Conservation (phyloP, 116 monocot genomes). For the Thalassia testudinum region DNA sequence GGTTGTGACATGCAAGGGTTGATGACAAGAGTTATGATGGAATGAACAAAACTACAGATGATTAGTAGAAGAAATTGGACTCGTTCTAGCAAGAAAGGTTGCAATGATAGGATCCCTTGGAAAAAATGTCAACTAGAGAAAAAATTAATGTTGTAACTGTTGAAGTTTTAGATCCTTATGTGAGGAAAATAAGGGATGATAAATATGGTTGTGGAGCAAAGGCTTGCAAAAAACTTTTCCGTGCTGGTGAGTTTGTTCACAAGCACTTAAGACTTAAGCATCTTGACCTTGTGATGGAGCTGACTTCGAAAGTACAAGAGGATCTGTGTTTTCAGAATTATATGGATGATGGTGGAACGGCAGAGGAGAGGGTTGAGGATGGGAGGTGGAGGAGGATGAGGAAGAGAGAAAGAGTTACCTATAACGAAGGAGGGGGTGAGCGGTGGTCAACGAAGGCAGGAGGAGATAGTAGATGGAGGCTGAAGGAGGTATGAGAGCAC, state of each 20-base stretch:
- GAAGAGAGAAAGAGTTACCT: too few relatives aligned
- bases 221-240: slow-evolving; percentile 96
- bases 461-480: too few relatives aligned
- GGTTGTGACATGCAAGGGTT: slow-evolving; percentile 71
- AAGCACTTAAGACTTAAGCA: slow-evolving; percentile 98
- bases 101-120: slow-evolving; percentile 67
- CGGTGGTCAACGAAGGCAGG: too few relatives aligned
- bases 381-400: too few relatives aligned
- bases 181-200: slow-evolving; percentile 98
- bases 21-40: slow-evolving; percentile 48
- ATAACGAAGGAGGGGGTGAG: too few relatives aligned
- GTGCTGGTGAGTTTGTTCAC: slow-evolving; percentile 97
- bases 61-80: slow-evolving; percentile 95
- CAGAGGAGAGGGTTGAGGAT: too few relatives aligned
- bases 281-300: slow-evolving; percentile 68
- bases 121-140: slow-evolving; percentile 71
- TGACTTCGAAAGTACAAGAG: slow-evolving; percentile 83
- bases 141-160: slow-evolving; percentile 76
- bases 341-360: slow-evolving; percentile 87
- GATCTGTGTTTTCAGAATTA: slow-evolving; percentile 96
- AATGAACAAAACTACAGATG: slow-evolving; percentile 14
- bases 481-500: too few relatives aligned
- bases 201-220: slow-evolving; percentile 99
- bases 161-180: slow-evolving; percentile 76
- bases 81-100: slow-evolving; percentile 77